These are phyloP conservation scores for Sonneratia alba DNA, from an alignment of 345 rosid genomes.

Conservation along the genomic window DNA sequence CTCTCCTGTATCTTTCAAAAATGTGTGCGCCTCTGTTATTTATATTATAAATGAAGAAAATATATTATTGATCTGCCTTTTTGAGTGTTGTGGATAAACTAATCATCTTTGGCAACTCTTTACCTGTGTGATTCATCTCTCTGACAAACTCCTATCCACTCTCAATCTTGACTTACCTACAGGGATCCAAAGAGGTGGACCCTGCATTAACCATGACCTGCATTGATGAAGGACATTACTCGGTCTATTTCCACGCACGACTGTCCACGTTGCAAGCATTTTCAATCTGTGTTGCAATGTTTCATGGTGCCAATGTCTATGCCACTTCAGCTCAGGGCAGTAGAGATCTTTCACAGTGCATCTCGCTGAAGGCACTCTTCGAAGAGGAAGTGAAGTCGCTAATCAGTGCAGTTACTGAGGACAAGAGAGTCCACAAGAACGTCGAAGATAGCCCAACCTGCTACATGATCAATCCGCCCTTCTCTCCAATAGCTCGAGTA, in stretches of 20 bases:
- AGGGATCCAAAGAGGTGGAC: constrained; percentile 67
- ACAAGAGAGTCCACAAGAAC: constrained; percentile 32
- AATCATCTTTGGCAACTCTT: neutral
- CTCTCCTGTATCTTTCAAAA: too few species aligned
- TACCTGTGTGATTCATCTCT: neutral
- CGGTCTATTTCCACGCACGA: constrained; percentile 80
- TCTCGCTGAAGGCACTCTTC: constrained; percentile 53
- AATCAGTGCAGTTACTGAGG: constrained; percentile 49
- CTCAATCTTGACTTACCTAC: constrained; percentile 5
- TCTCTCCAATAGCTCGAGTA: constrained; percentile 84
- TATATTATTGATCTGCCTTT: neutral
- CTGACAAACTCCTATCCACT: neutral
- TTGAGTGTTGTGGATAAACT: neutral
- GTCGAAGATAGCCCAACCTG: constrained; percentile 39
- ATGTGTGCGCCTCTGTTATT: too few species aligned
- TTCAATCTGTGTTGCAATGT: constrained; percentile 69
- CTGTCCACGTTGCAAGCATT: constrained; percentile 85
- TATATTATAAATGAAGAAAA: too few species aligned
- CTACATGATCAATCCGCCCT: constrained; percentile 66
- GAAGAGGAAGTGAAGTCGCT: constrained; percentile 66
- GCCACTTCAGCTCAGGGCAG: constrained; percentile 19
- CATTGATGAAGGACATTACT: constrained; percentile 56
- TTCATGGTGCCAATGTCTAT: constrained; percentile 43
- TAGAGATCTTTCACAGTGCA: constrained; percentile 31
- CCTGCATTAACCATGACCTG: constrained; percentile 60